Base-by-base conservation (phyloP, 1,139 yeast genomes). In the Candida freyschussii region DNA sequence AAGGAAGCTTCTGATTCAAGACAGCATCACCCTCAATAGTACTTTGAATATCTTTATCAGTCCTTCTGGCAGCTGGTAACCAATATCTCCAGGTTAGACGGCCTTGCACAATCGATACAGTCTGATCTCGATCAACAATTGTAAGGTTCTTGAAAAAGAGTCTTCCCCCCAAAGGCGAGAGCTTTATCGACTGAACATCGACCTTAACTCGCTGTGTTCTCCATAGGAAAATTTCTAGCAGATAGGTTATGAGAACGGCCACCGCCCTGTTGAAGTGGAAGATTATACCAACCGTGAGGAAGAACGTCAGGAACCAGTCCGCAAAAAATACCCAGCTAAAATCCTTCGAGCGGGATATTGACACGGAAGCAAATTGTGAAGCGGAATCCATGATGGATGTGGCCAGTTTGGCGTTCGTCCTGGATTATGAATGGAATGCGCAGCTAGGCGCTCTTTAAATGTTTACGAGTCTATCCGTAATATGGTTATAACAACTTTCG, bases 1-100 rank as follows among this genome's bases (percentile, higher is more conserved):
- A 62, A 0, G 89, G 87, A 1, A 75, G 66, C 27, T 62, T 59
- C 16, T 61, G 62, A 47, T 76, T 75, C 1, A 34, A 25, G 4
- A 31, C 24, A 8, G 25, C 33, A 28, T 58, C 60, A 33, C 53
- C 51, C 18, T 53, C 48, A 32, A 28, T 10, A 18, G 17, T 24
- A 19, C 21, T 21, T 4, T 24, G 24, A 2, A 27, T 12, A 24
- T 23, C 54, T 45, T 12, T 55, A 21, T 65, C 71, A 1, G 78
- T 65, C 23, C 64, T 50, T 45, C 82, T 63, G 4, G 78, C 70
- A 13, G 63, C 55, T 5, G 63, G 62, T 34, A 84, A 62, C 97
- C 97, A 91, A 55, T 86, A 91, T 40, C 94, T 58, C 97, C 97
- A 91, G 0, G 95, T 84, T 20, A 91, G 54, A 44, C 76, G 74